A percentile compares a stretch with the other conserved stretches of the same genome.
Conservation (phyloP, 208 protist species). For the Wallacemonas collosoma region DNA sequence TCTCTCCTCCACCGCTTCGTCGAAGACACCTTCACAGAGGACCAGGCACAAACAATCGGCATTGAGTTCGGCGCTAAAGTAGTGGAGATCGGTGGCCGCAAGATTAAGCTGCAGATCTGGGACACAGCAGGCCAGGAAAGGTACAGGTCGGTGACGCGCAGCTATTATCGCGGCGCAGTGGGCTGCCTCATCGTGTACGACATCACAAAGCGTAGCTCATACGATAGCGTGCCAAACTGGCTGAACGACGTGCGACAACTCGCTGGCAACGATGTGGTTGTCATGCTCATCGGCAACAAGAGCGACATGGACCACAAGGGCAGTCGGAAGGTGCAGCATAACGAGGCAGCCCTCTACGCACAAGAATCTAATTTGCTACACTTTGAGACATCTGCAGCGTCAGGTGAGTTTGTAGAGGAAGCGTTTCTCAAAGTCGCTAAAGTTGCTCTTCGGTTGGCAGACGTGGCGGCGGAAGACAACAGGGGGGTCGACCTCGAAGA, state of each 20-base stretch:
- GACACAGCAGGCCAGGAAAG: slow-evolving; percentile 98
- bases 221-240: slow-evolving; percentile 96
- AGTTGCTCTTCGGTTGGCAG: slow-evolving; percentile 30
- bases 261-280: slow-evolving; percentile 85
- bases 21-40: slow-evolving; percentile 94
- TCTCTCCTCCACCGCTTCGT: slow-evolving; percentile 97
- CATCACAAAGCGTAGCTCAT: slow-evolving; percentile 95
- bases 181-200: slow-evolving; percentile 99
- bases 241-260: slow-evolving; percentile 95
- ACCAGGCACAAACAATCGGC: slow-evolving; percentile 97
- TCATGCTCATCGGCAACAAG: slow-evolving; percentile 95
- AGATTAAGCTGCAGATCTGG: slow-evolving; percentile 98
- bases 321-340: slow-evolving; percentile 89
- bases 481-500: background rate
- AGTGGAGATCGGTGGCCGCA: slow-evolving; percentile 86
- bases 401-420: slow-evolving; percentile 94
- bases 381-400: slow-evolving; percentile 91
- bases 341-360: slow-evolving; percentile 94
- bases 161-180: slow-evolving; percentile 97
- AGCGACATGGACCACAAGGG: slow-evolving; percentile 83
- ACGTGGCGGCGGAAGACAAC: slow-evolving; percentile 12
- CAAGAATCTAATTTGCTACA: slow-evolving; percentile 89
- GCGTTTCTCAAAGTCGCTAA: slow-evolving; percentile 91
- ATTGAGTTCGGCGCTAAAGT: slow-evolving; percentile 98
- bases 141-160: slow-evolving; percentile 97